These are phyloP conservation scores for Solanum rostratum DNA, from an alignment of 257 asterid genomes.

Conservation along the genomic window DNA sequence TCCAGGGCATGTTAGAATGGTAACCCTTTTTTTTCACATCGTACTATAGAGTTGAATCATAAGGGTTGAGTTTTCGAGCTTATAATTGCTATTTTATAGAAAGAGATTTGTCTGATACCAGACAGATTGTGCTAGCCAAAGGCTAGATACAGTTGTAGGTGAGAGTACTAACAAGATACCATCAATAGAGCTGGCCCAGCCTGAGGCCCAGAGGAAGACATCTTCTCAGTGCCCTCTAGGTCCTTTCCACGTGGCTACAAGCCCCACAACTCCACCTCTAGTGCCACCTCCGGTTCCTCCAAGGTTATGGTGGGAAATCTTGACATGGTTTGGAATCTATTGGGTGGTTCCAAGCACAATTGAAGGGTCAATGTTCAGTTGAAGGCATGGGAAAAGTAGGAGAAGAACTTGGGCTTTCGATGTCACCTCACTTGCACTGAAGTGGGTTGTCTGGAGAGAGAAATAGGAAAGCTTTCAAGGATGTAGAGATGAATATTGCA, in stretches of 20 bases:
- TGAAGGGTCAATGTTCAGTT: background rate
- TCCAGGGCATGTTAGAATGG: too few species aligned
- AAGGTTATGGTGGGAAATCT: background rate
- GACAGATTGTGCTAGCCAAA: too few species aligned
- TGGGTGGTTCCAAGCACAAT: background rate
- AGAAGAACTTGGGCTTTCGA: background rate
- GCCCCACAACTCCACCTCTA: background rate
- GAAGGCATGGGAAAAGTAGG: background rate
- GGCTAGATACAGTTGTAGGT: too few species aligned
- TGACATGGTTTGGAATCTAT: background rate
- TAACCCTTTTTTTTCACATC: too few species aligned
- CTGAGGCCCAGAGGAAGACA: background rate
- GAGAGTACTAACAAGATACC: too few species aligned
- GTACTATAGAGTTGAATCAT: too few species aligned
- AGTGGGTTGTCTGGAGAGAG: background rate
- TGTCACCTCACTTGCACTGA: background rate
- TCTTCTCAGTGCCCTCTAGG: background rate
- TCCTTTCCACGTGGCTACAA: background rate
- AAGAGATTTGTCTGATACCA: too few species aligned
- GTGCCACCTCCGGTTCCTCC: background rate
- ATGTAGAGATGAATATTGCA: background rate
- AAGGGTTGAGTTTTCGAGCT: too few species aligned
- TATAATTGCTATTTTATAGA: too few species aligned
- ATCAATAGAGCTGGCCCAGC: too few species aligned
- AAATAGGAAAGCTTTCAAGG: background rate